phyloP scores from a whole-genome alignment of 768 basidiomycete genomes.

The Hericium erinaceus region DNA sequence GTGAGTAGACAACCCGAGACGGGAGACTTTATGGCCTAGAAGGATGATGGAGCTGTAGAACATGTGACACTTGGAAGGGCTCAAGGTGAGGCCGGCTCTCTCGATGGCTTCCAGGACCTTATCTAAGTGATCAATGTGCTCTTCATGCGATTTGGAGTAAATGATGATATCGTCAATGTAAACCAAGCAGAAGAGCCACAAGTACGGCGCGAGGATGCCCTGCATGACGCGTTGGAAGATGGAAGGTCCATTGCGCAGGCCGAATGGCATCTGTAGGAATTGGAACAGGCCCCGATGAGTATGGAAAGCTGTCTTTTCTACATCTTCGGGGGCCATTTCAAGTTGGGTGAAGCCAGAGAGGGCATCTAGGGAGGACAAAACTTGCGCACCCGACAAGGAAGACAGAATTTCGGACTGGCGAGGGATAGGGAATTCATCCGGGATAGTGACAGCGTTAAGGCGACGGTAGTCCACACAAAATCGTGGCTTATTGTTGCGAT shows the following conservation, averaged over 20 bases:
- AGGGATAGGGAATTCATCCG: conserved; percentile 22
- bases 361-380: conserved; percentile 14
- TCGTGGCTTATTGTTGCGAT: too few relatives aligned
- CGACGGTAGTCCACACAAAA: too few relatives aligned
- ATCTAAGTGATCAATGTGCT: conserved; percentile 18
- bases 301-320: conserved; percentile 28
- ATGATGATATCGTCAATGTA: conserved; percentile 13
- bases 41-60: conserved; percentile 17
- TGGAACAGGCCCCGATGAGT: conserved; percentile 32
- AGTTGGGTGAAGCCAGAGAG: too few relatives aligned
- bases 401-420: conserved; percentile 18
- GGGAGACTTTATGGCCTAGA: conserved; percentile 3
- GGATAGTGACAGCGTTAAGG: neutral
- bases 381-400: conserved; percentile 8
- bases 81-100: conserved; percentile 13
- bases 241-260: conserved; percentile 21
- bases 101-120: conserved; percentile 22
- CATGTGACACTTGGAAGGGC: conserved; percentile 21
- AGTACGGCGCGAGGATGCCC: neutral
- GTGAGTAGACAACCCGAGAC: conserved; percentile 20
- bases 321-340: conserved; percentile 16
- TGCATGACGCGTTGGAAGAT: conserved; percentile 36
- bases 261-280: conserved; percentile 33
- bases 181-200: conserved; percentile 9
- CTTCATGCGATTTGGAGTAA: conserved; percentile 4